Conservation (phyloP, 2,329 filamentous ascomycete species). For the Daldinia sp. region DNA sequence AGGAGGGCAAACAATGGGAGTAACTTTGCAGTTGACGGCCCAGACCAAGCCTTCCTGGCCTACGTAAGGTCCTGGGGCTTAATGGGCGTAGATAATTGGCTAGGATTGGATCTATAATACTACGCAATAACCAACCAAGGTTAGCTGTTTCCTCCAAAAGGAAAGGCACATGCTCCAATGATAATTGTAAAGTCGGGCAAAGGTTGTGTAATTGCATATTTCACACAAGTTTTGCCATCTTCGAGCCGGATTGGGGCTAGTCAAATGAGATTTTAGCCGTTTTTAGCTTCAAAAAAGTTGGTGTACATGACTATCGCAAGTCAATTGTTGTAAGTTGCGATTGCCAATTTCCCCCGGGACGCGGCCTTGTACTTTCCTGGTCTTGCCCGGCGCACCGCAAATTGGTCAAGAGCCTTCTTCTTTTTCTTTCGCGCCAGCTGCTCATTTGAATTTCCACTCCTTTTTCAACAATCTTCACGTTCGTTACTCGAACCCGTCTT, state of each 20-base stretch:
- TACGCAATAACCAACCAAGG: slow-evolving; percentile 21
- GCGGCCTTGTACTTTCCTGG: slow-evolving; percentile 29
- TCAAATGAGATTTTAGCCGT: slow-evolving; percentile 22
- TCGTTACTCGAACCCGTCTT: slow-evolving; percentile 28
- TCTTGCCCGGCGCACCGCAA: slow-evolving; percentile 6
- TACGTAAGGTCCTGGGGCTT: slow-evolving; percentile 11
- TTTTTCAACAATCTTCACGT: slow-evolving; percentile 27
- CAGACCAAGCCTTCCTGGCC: not conserved
- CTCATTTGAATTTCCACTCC: slow-evolving; percentile 27
- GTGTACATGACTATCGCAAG: slow-evolving; percentile 10
- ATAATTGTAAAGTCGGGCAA: not conserved
- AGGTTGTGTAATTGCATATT: slow-evolving; percentile 28
- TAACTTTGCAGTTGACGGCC: slow-evolving; percentile 9
- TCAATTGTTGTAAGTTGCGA: slow-evolving; percentile 24
- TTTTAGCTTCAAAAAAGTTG: slow-evolving; percentile 17
- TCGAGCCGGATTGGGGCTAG: slow-evolving; percentile 26
- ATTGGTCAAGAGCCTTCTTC: slow-evolving; percentile 22
- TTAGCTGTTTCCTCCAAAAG: slow-evolving; percentile 14
- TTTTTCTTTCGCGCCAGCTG: slow-evolving; percentile 18
- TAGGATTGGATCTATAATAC: slow-evolving; percentile 26
- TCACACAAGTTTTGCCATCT: not conserved
- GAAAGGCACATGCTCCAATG: slow-evolving; percentile 6
- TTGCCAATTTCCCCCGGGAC: slow-evolving; percentile 39
- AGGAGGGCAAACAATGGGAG: slow-evolving; percentile 11
- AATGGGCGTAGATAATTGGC: slow-evolving; percentile 31